phyloP scores from a whole-genome alignment of 371 early-diverging fungal species.

The Batkoa obscura region DNA sequence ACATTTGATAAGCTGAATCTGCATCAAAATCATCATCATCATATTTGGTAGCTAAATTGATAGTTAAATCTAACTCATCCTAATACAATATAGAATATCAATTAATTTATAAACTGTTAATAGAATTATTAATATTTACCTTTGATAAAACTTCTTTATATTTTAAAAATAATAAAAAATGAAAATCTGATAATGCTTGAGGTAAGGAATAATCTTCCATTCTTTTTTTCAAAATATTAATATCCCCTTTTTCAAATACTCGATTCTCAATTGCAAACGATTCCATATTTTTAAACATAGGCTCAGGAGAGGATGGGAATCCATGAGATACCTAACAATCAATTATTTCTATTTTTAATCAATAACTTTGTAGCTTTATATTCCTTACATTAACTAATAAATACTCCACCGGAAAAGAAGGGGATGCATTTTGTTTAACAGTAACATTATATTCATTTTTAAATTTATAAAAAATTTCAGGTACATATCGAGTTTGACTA shows the following conservation, averaged over 20 bases:
- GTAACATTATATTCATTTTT: constrained; percentile 80
- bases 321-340: constrained; percentile 68
- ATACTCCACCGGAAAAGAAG: constrained; percentile 92
- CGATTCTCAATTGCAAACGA: constrained; percentile 65
- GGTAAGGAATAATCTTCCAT: constrained; percentile 1
- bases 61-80: constrained; percentile 32
- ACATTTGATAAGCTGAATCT: constrained; percentile 16
- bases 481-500: constrained; percentile 65
- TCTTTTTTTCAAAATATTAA: constrained; percentile 10
- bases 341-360: background rate
- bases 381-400: constrained; percentile 72
- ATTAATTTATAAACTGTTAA: constrained; percentile 1
- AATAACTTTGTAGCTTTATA: background rate
- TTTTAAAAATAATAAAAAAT: constrained; percentile 48
- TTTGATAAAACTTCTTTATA: background rate
- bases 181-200: constrained; percentile 54
- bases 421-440: constrained; percentile 72
- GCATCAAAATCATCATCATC: constrained; percentile 16
- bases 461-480: constrained; percentile 89
- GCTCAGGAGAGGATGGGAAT: constrained; percentile 64
- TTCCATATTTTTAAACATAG: constrained; percentile 38
- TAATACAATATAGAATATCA: constrained; percentile 9
- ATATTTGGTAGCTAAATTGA: constrained; percentile 24
- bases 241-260: background rate
- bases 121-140: background rate